Base-by-base conservation (phyloP, 1,139 yeast species). In the Pneumocystis wakefieldiae region DNA sequence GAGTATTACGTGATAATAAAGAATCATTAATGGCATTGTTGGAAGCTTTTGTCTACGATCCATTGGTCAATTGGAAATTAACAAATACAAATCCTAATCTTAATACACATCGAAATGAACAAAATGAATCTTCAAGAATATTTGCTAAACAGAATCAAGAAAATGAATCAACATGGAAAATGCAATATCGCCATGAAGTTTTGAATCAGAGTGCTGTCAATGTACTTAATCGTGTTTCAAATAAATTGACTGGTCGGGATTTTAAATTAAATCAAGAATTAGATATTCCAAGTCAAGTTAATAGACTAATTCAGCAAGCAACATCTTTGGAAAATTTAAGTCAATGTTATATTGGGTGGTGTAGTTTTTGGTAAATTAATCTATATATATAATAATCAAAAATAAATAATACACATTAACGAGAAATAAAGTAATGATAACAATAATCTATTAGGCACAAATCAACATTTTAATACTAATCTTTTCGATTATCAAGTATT, bases 11-110 rank as follows among this genome's bases (percentile, higher is more conserved):
- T 67, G 95, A 86, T 68, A 94, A 92, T 74, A 89, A 89, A 69
- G 99, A 94, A 73, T 92, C 98, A 0, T 80, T 94, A 71, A 88
- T 94, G 95, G 99, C 99, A 0, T 91, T 94, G 65, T 81, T 94
- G 70, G 98, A 94, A 76, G 98, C 98, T 0, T 94, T 94, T 79
- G 98, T 97, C 0, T 90, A 91, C 71, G 99, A 94, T 79, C 99
- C 99, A 1, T 82, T 94, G 75, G 94, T 94, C 71, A 91, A 91
- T 71, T 94, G 99, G 99, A 97, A 98, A 0, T 91, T 92, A 71
- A 65, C 63, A 62, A 64, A 64, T 14, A 60, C 64, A n/a, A 61
- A 61, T 8, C 62, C 67, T 6, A 65, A 97, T 91, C 71, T 81
- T 89, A 74, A 5, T 96, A 24, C 19, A 29, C 97, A 6, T 81